Percentiles rank a stretch among this genome's conserved stretches.
These are phyloP conservation scores for Geum urbanum DNA, from an alignment of 306 rosid genomes.

Conservation along the genomic window DNA sequence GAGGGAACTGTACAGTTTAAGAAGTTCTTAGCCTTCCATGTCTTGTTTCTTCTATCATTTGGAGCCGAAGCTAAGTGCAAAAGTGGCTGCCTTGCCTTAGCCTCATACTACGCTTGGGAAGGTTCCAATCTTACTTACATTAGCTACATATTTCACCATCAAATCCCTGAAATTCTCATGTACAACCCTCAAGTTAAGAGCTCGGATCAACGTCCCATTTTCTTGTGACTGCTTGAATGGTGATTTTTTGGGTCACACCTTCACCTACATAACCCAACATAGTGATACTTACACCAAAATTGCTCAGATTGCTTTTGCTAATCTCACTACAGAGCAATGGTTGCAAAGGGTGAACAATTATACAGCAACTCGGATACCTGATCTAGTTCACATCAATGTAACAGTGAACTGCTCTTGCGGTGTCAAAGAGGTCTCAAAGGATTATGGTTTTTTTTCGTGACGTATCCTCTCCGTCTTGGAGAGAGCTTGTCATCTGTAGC, in stretches of 20 bases:
- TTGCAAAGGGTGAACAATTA: slow-evolving; percentile 34
- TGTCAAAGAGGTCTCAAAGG: slow-evolving; percentile 38
- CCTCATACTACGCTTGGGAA: slow-evolving; percentile 39
- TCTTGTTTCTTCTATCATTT: slow-evolving; percentile 4
- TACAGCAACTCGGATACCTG: slow-evolving; percentile 9
- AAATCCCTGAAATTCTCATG: slow-evolving; percentile 33
- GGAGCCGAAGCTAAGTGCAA: slow-evolving; percentile 40
- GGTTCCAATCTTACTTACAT: slow-evolving; percentile 46
- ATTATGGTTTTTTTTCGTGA: slow-evolving; percentile 46
- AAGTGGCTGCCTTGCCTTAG: slow-evolving; percentile 55
- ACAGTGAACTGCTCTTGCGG: slow-evolving; percentile 72
- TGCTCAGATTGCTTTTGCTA: slow-evolving; percentile 31
- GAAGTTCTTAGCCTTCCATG: slow-evolving; percentile 8
- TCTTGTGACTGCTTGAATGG: slow-evolving; percentile 52
- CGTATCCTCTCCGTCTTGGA: slow-evolving; percentile 40
- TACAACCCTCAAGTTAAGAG: slow-evolving; percentile 35
- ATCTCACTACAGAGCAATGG: slow-evolving; percentile 51
- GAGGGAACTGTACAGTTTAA: slow-evolving; percentile 7
- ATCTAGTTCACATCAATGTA: slow-evolving; percentile 30
- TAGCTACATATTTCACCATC: slow-evolving; percentile 35
- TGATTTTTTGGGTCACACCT: slow-evolving; percentile 52
- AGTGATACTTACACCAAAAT: slow-evolving; percentile 27
- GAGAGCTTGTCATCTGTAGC: slow-evolving; percentile 34
- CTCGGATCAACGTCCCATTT: slow-evolving; percentile 50
- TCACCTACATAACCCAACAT: slow-evolving; percentile 30